Percentiles rank a stretch among this genome's conserved stretches.
Evolutionary conservation across 2,329 filamentous ascomycete species (phyloP).

Genomic region (Fusarium illudens): DNA sequence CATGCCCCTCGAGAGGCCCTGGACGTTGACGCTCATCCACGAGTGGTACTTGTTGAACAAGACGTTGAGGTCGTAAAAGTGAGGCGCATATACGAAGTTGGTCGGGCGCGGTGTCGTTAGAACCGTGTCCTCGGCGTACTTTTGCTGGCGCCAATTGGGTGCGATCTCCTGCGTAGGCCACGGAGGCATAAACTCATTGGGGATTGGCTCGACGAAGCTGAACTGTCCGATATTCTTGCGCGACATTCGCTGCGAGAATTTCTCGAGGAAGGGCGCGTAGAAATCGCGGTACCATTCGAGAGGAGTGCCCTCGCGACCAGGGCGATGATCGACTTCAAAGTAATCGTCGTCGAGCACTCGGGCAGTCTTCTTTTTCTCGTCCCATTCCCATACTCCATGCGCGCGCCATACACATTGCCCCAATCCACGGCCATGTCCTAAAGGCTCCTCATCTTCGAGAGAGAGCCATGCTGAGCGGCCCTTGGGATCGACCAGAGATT

Average conservation of each 20-base stretch:
- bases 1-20: slow-evolving; percentile 51
- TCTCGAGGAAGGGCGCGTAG: slow-evolving; percentile 51
- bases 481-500: slow-evolving; percentile 48
- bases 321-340: slow-evolving; percentile 51
- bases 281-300: slow-evolving; percentile 55
- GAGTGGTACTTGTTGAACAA: slow-evolving; percentile 49
- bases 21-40: slow-evolving; percentile 52
- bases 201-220: slow-evolving; percentile 53
- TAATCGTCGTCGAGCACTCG: slow-evolving; percentile 45
- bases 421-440: slow-evolving; percentile 37
- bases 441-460: slow-evolving; percentile 21
- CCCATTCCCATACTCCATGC: slow-evolving; percentile 51
- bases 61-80: slow-evolving; percentile 55
- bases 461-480: slow-evolving; percentile 49
- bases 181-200: slow-evolving; percentile 52
- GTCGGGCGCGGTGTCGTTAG: slow-evolving; percentile 41
- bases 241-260: slow-evolving; percentile 47
- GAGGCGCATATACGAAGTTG: slow-evolving; percentile 53
- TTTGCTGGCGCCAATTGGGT: slow-evolving; percentile 20
- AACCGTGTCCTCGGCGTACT: slow-evolving; percentile 42
- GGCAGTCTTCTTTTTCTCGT: slow-evolving; percentile 42
- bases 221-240: slow-evolving; percentile 43
- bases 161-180: slow-evolving; percentile 41
- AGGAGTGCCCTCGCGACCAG: slow-evolving; percentile 44
- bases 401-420: slow-evolving; percentile 51